Evolutionary conservation across 2,329 filamentous ascomycete genomes (phyloP).

Genomic region (Alternaria arbusti): DNA sequence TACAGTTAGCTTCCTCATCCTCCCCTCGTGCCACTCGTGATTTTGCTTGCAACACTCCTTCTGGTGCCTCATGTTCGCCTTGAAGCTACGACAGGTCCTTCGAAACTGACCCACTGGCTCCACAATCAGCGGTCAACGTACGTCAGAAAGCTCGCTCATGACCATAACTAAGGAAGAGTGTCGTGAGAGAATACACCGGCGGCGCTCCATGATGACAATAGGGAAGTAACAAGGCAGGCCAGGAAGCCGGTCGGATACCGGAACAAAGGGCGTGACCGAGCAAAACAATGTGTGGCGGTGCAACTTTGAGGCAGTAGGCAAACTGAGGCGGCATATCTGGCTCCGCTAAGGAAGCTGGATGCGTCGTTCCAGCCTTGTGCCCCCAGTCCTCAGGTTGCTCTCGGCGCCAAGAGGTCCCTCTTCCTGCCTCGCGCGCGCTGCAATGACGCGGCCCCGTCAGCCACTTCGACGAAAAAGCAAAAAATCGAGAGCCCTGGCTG

Average conservation of each 20-base stretch:
- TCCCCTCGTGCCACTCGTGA: background rate
- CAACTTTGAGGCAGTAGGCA: background rate
- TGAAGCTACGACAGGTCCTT: background rate
- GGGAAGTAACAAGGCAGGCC: background rate
- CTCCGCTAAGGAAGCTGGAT: accelerated
- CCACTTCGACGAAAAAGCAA: background rate
- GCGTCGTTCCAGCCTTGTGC: background rate
- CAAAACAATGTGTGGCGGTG: background rate
- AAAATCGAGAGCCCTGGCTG: background rate
- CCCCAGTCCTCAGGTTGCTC: background rate
- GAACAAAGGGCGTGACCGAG: background rate
- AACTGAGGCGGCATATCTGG: background rate
- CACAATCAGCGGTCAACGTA: background rate
- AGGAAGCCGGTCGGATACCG: background rate
- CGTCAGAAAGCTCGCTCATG: background rate
- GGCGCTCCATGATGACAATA: background rate
- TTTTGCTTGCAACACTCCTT: background rate
- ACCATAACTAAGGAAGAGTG: background rate
- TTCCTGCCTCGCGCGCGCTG: background rate
- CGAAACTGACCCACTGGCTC: background rate
- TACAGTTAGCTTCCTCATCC: background rate
- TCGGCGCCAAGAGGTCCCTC: background rate
- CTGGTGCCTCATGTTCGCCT: background rate
- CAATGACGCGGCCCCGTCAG: too few species aligned
- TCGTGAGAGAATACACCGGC: background rate